Conservation (phyloP, 2,329 filamentous ascomycete species). For the Pseudogymnoascus pannorum region DNA sequence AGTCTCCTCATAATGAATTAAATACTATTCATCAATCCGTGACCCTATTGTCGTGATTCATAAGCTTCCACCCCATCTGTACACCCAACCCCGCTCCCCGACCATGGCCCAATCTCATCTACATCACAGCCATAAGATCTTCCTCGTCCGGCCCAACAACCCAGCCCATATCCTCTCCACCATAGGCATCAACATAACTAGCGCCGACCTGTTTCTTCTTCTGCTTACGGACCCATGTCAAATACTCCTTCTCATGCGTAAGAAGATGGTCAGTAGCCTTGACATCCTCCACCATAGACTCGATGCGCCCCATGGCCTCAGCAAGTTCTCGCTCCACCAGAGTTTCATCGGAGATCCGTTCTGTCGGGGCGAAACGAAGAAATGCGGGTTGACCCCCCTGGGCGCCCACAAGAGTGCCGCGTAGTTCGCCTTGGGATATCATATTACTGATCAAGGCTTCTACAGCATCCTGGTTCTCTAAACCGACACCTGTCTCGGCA, state of each 20-base stretch:
- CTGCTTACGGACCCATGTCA: conserved; percentile 40
- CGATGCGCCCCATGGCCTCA: conserved; percentile 35
- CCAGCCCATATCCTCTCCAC: conserved; percentile 8
- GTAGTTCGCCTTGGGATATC: conserved; percentile 47
- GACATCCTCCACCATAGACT: conserved; percentile 40
- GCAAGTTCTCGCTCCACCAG: conserved; percentile 44
- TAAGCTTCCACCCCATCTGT: neutral
- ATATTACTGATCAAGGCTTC: conserved; percentile 45
- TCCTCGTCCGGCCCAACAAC: conserved; percentile 44
- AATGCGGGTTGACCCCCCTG: conserved; percentile 39
- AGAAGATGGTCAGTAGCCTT: conserved; percentile 47
- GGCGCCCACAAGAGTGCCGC: conserved; percentile 40
- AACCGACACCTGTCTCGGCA: conserved; percentile 42
- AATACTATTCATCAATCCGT: neutral
- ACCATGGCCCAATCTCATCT: neutral
- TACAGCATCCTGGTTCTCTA: conserved; percentile 37
- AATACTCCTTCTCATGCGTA: conserved; percentile 48
- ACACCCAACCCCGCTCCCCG: neutral
- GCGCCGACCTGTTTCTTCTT: conserved; percentile 34
- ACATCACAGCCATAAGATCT: conserved; percentile 47
- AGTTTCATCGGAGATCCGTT: conserved; percentile 40
- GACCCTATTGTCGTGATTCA: neutral
- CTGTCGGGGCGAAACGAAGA: conserved; percentile 42
- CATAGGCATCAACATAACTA: conserved; percentile 37
- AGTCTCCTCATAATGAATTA: too few species aligned